Evolutionary conservation across 2,329 filamentous ascomycete genomes (phyloP).

Genomic region (Neocucurbitaria cava): DNA sequence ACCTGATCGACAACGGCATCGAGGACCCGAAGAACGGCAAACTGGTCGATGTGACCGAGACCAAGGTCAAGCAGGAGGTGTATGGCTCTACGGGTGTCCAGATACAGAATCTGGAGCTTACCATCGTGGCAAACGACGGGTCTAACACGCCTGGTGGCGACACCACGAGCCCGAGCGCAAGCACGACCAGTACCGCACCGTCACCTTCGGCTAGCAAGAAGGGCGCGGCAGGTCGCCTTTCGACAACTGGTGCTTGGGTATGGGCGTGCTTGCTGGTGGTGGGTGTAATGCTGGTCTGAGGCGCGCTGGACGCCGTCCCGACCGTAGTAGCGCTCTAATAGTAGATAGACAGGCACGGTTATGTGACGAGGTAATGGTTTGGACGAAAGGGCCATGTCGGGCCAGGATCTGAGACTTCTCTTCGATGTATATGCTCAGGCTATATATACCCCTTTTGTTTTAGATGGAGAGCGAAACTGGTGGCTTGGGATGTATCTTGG

Average conservation of each 20-base stretch:
- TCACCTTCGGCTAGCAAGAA: slow-evolving; percentile 25
- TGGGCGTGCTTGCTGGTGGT: slow-evolving; percentile 3
- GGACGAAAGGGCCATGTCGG: slow-evolving; percentile 2
- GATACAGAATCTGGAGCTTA: slow-evolving; percentile 70
- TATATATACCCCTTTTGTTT: slow-evolving; percentile 22
- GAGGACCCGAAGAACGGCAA: slow-evolving; percentile 62
- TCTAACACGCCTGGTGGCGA: slow-evolving; percentile 63
- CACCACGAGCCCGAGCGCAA: slow-evolving; percentile 29
- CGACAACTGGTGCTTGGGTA: not conserved
- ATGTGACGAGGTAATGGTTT: slow-evolving; percentile 8
- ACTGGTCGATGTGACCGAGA: slow-evolving; percentile 66
- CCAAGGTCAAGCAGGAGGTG: slow-evolving; percentile 64
- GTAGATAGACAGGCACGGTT: not conserved
- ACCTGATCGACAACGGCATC: slow-evolving; percentile 80
- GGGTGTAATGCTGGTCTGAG: not conserved
- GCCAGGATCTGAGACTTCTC: slow-evolving; percentile 1
- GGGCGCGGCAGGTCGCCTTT: slow-evolving; percentile 15
- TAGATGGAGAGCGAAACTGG: not conserved
- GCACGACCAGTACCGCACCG: slow-evolving; percentile 15
- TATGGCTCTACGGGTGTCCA: slow-evolving; percentile 62
- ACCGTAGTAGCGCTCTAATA: too few relatives aligned
- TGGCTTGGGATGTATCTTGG: not conserved
- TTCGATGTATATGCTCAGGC: slow-evolving; percentile 22
- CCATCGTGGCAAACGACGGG: slow-evolving; percentile 57
- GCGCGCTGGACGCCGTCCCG: not conserved